Base-by-base conservation (phyloP, 768 basidiomycete genomes). In the Imleria badia region DNA sequence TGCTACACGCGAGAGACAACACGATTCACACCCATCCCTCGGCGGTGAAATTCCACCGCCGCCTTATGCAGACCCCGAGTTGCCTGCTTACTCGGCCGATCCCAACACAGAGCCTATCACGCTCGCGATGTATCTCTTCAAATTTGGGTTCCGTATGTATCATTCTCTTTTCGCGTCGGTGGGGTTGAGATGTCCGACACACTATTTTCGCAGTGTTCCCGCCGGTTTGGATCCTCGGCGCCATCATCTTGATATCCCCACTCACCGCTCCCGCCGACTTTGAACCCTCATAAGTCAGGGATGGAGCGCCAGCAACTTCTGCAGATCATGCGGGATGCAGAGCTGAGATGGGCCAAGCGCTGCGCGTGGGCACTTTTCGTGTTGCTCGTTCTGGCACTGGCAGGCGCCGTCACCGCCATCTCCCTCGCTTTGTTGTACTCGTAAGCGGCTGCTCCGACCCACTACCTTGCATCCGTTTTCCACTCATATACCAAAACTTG, bases 121-220 rank as follows among this genome's bases (percentile, higher is more conserved):
- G 40, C 73, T 81, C 52, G 78, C 78, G 1, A 72, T 67, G 65
- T 75, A 76, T 58, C 69, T 81, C 36, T 81, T 81, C 72, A 77
- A 73, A 55, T 77, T 74, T 29, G 80, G 80, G 22, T 81, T 81
- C 62, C 29, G 80, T 81, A 57, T 65, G 80, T 73, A 6, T 45
- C 31, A 3, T 35, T 12, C 17, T 31, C 13, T 22, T n/a, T 42
- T 19, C 15, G 7, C 12, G 14, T 54, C 15, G 23, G 13, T 9
- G n/a, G 7, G 11, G 20, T 19, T 12, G 9, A 17, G 22, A 43
- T 3, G 17, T 49, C 34, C 52, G 50, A 48, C 29, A n/a, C 2
- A 31, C 11, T 20, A 17, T 26, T 53, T 15, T 56, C 34, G 1
- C 57, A 78, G 78, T 80, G 48, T 80, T 77, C 66, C 78, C 78